Conservation (phyloP, 2,329 filamentous ascomycete species). For the Hypoxylon sp. region DNA sequence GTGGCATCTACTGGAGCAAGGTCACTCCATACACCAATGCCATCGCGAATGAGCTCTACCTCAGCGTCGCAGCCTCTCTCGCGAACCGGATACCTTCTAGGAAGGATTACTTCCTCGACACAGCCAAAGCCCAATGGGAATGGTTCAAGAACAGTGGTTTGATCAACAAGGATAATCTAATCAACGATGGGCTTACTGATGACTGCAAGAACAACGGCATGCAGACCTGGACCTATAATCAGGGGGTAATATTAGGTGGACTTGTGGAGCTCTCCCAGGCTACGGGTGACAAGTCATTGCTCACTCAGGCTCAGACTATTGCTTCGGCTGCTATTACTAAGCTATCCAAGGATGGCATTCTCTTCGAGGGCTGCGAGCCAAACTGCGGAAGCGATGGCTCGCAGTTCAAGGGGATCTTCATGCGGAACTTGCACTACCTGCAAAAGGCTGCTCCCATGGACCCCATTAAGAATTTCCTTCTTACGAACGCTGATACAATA, state of each 20-base stretch:
- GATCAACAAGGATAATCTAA: slow-evolving; percentile 64
- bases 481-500: slow-evolving; percentile 56
- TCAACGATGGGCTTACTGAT: slow-evolving; percentile 68
- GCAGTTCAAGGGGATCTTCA: slow-evolving; percentile 81
- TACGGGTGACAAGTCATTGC: slow-evolving; percentile 59
- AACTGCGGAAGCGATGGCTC: slow-evolving; percentile 65
- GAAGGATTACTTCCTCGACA: slow-evolving; percentile 60
- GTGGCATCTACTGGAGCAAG: slow-evolving; percentile 72
- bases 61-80: slow-evolving; percentile 67
- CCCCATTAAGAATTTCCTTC: slow-evolving; percentile 58
- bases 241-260: slow-evolving; percentile 68
- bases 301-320: slow-evolving; percentile 62
- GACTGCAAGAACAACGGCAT: slow-evolving; percentile 65
- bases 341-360: slow-evolving; percentile 62
- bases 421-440: slow-evolving; percentile 73
- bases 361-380: slow-evolving; percentile 69
- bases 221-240: slow-evolving; percentile 68
- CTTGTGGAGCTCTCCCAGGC: slow-evolving; percentile 66
- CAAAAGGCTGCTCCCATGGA: slow-evolving; percentile 63
- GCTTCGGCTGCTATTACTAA: slow-evolving; percentile 65
- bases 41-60: slow-evolving; percentile 69
- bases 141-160: slow-evolving; percentile 67
- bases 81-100: slow-evolving; percentile 62
- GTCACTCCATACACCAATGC: slow-evolving; percentile 65
- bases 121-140: slow-evolving; percentile 64